These are phyloP conservation scores for Coemansia sp. DNA, from an alignment of 192 early-diverging fungal genomes.

Conservation along the genomic window DNA sequence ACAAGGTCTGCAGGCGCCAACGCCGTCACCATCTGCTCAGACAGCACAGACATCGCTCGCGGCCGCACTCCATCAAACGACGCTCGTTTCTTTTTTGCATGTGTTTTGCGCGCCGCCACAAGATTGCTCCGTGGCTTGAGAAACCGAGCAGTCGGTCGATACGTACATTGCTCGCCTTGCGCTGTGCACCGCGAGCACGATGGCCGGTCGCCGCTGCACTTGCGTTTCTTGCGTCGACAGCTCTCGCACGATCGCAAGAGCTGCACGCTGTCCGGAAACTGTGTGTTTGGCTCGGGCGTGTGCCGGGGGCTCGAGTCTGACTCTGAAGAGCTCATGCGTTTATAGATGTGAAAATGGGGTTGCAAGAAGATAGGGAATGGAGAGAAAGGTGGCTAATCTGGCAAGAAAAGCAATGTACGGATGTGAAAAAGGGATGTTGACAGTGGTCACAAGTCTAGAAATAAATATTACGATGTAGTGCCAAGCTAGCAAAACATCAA, in stretches of 20 bases:
- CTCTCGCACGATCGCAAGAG: conserved; percentile 49
- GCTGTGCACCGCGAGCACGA: conserved; percentile 39
- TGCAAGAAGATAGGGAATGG: not conserved
- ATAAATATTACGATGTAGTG: not conserved
- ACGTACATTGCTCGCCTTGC: conserved; percentile 33
- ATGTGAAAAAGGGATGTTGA: not conserved
- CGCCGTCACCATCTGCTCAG: conserved; percentile 12
- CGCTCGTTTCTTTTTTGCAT: conserved; percentile 29
- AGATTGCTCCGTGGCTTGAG: conserved; percentile 28
- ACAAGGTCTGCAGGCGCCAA: conserved; percentile 43
- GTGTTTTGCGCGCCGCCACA: conserved; percentile 3
- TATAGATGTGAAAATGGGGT: not conserved
- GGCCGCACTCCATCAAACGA: conserved; percentile 24
- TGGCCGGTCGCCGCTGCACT: conserved; percentile 47
- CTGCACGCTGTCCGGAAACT: conserved; percentile 25
- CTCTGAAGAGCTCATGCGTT: conserved; percentile 3
- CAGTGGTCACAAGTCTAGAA: conserved; percentile 3
- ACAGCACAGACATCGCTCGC: conserved; percentile 33
- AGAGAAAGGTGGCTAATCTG: not conserved
- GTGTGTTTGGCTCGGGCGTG: not conserved
- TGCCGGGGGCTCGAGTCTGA: not conserved
- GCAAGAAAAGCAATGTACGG: not conserved
- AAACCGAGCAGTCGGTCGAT: conserved; percentile 42
- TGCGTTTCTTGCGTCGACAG: conserved; percentile 53
- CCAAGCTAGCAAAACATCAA: conserved; percentile 1